Percentiles rank a stretch among this genome's conserved stretches.
Conservation (phyloP, 208 protist species). For the Leptomonas pyrrhocoris region DNA sequence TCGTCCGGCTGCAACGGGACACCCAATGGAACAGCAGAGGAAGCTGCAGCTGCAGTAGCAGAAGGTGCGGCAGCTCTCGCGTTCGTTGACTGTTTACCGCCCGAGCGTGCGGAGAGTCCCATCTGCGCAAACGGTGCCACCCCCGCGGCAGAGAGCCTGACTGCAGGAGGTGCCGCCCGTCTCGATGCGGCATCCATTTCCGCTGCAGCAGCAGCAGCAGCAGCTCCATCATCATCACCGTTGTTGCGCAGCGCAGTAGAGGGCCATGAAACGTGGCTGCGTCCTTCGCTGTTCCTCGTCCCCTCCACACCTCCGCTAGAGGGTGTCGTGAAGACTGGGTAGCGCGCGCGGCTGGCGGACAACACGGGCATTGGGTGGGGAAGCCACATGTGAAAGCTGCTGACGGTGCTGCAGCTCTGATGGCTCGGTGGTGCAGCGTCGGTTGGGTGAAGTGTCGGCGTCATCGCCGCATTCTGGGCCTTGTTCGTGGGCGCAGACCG, state of each 20-base stretch:
- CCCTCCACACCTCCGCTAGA: conserved; percentile 7
- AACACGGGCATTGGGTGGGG: conserved; percentile 7
- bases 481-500: neutral
- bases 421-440: neutral
- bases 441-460: neutral
- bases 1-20: neutral
- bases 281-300: conserved; percentile 1
- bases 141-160: conserved; percentile 2
- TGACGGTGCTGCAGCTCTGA: conserved; percentile 26
- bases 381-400: conserved; percentile 41
- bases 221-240: neutral
- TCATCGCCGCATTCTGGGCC: neutral
- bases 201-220: neutral
- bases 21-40: neutral
- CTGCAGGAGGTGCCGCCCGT: neutral
- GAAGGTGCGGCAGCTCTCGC: neutral
- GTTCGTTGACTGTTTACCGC: too few relatives aligned
- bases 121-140: neutral
- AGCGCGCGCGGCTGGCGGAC: conserved; percentile 11
- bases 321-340: conserved; percentile 19
- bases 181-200: too few relatives aligned
- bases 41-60: too few relatives aligned
- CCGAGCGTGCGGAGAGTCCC: too few relatives aligned
- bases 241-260: neutral
- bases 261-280: neutral